These are phyloP conservation scores for Aspergillus hancockii DNA, from an alignment of 495 filamentous ascomycete genomes.

Conservation along the genomic window DNA sequence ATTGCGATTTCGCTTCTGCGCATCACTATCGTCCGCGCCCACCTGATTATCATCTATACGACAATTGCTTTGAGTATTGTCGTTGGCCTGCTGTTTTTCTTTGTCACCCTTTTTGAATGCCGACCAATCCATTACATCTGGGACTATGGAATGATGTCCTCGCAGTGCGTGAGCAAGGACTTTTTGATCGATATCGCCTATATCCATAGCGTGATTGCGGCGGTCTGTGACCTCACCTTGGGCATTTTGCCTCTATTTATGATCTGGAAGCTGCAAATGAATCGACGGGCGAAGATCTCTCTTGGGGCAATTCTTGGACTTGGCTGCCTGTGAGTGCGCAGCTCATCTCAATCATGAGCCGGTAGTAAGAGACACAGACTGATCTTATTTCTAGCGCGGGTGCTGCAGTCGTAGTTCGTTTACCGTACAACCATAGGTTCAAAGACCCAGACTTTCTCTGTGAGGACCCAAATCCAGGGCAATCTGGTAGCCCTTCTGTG, in stretches of 20 bases:
- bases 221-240: constrained; percentile 32
- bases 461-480: constrained; percentile 11
- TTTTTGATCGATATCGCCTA: constrained; percentile 25
- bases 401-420: constrained; percentile 29
- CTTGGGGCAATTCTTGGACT: constrained; percentile 30
- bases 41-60: constrained; percentile 30
- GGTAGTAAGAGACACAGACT: not conserved
- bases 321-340: constrained; percentile 27
- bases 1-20: constrained; percentile 41
- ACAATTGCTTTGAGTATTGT: constrained; percentile 16
- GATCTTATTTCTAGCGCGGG: constrained; percentile 19
- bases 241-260: constrained; percentile 29
- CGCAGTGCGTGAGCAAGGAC: constrained; percentile 14
- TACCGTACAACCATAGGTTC: constrained; percentile 29
- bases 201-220: constrained; percentile 31
- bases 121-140: constrained; percentile 35
- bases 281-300: constrained; percentile 25
- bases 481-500: not conserved
- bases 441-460: constrained; percentile 29
- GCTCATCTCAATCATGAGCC: not conserved
- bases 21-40: constrained; percentile 24
- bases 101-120: constrained; percentile 32
- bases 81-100: constrained; percentile 23
- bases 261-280: constrained; percentile 32
- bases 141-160: constrained; percentile 13